phyloP scores from a whole-genome alignment of 352 stramenopile species.

The Phytophthora macrochlamydospora region DNA sequence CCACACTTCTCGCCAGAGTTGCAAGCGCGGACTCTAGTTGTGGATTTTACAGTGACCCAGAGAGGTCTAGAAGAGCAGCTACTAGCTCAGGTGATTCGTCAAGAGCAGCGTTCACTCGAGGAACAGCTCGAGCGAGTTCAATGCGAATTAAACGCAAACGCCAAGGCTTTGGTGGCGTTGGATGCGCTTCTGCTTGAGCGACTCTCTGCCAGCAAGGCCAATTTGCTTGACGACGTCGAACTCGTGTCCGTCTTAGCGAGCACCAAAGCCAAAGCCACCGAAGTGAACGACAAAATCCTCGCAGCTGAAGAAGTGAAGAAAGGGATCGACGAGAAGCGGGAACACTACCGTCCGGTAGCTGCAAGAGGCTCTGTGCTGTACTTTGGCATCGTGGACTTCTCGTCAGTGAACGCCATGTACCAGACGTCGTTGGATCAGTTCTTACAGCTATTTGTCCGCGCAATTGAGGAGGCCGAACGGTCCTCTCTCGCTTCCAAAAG shows the following conservation, averaged over 20 bases:
- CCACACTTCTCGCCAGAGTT: conserved; percentile 77
- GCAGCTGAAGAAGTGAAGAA: conserved; percentile 86
- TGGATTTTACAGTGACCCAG: conserved; percentile 94
- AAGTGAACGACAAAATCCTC: conserved; percentile 92
- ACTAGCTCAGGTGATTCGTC: conserved; percentile 90
- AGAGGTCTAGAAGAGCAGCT: conserved; percentile 92
- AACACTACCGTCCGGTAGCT: conserved; percentile 91
- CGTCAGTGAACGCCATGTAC: conserved; percentile 91
- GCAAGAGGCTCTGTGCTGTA: conserved; percentile 89
- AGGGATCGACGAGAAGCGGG: conserved; percentile 91
- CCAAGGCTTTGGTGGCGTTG: conserved; percentile 83
- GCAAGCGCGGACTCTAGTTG: conserved; percentile 65
- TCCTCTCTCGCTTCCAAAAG: conserved; percentile 81
- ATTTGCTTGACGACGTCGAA: conserved; percentile 89
- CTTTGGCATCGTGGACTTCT: conserved; percentile 91
- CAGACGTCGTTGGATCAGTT: conserved; percentile 92
- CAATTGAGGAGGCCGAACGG: conserved; percentile 86
- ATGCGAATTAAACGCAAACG: conserved; percentile 86
- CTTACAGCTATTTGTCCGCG: conserved; percentile 80
- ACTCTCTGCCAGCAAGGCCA: conserved; percentile 84
- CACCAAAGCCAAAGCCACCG: conserved; percentile 90
- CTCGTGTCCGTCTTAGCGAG: conserved; percentile 86
- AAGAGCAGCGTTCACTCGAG: conserved; percentile 90
- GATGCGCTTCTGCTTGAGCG: conserved; percentile 88
- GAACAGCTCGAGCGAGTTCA: conserved; percentile 90